Conservation (phyloP, 352 stramenopile species). For the Phytophthora multivora region DNA sequence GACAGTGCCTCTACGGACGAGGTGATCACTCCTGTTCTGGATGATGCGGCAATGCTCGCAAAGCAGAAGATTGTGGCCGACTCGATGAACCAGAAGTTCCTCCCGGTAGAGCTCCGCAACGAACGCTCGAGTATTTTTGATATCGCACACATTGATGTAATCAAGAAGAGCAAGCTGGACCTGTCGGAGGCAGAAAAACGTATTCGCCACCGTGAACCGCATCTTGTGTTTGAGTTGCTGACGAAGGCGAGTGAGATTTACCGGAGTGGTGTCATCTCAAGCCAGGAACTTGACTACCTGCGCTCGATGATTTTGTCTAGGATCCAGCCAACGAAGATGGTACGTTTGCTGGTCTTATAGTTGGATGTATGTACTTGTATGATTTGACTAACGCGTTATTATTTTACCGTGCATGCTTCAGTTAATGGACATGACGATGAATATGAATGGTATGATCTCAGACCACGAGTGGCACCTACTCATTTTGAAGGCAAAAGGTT, state of each 20-base stretch:
- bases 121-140: conserved; percentile 63
- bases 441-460: conserved; percentile 85
- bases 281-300: conserved; percentile 75
- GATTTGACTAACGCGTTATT: conserved; percentile 1
- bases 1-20: conserved; percentile 60
- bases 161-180: conserved; percentile 84
- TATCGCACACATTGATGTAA: conserved; percentile 80
- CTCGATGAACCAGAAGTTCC: conserved; percentile 85
- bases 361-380: too few species aligned
- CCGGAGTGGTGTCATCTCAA: conserved; percentile 78
- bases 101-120: conserved; percentile 67
- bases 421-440: conserved; percentile 85
- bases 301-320: conserved; percentile 78
- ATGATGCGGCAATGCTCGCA: conserved; percentile 56
- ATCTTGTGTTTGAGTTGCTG: conserved; percentile 82
- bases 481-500: conserved; percentile 83
- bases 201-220: conserved; percentile 82
- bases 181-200: conserved; percentile 81
- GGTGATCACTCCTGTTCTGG: conserved; percentile 56
- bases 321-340: conserved; percentile 87
- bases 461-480: conserved; percentile 88
- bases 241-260: conserved; percentile 88
- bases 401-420: conserved; percentile 11
- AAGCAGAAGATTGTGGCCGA: conserved; percentile 81
- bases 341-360: conserved; percentile 20